Base-by-base conservation (phyloP, 192 early-diverging fungal genomes). In the Spinellus fusiger region DNA sequence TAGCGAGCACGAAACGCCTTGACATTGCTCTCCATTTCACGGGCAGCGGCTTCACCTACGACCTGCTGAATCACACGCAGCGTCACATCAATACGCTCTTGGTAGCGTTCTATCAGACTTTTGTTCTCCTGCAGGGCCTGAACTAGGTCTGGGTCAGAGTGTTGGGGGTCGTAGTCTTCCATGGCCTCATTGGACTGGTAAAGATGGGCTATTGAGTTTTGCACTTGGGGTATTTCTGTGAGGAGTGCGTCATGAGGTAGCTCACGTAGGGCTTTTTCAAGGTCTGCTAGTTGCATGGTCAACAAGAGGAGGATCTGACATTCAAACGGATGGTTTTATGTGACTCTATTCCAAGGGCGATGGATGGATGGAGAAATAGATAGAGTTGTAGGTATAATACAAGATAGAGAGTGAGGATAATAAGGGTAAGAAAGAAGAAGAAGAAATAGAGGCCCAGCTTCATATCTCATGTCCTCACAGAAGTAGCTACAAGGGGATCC, bases 161-260 rank as follows among this genome's bases (percentile, higher is more conserved):
- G 27, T 28, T 68, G 44, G 9, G 71, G 64, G 68, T 77, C 75
- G 52, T 50, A 74, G 16, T 70, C 62, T 35, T 38, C 26, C 50
- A 77, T 70, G 9, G 74, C 75, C 23, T 64, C 33, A 37, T 77
- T 77, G 2, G 76, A 77, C 28, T 69, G 61, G 38, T 44, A 12
- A 33, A 77, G 59, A 46, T 77, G 76, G 23, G 51, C 48, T 18
- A 64, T 71, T 13, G 75, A 64, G 48, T 77, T 77, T 58, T 77
- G 73, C 20, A 77, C 47, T 25, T 64, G 44, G 9, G 58, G 56
- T 22, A 73, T 74, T 33, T 77, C 76, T 22, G 69, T 32, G 7
- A 74, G 28, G 5, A 77, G 54, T 22, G 64, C 68, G 12, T 64
- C 69, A 10, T 28, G 46, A 16, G 62, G 69, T 20, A 77, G 38